A percentile compares a stretch with the other conserved stretches of the same genome.
Conservation (phyloP, 441 rosid species). For the Gossypium aridum region DNA sequence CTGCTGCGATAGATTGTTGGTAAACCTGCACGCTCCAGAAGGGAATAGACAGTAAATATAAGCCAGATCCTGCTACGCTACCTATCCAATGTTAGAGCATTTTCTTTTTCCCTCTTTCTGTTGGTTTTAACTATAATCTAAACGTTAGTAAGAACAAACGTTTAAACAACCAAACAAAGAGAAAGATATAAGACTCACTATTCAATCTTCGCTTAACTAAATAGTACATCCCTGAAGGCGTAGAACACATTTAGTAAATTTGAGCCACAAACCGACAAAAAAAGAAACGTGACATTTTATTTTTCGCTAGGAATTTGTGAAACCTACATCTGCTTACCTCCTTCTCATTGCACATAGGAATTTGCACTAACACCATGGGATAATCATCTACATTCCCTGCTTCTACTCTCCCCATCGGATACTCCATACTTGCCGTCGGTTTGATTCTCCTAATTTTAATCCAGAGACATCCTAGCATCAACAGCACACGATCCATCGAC, state of each 20-base stretch:
- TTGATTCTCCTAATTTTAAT: conserved; percentile 57
- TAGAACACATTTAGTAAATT: not conserved
- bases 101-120: not conserved
- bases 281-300: not conserved
- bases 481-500: conserved; percentile 64
- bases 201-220: not conserved
- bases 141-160: not conserved
- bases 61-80: not conserved
- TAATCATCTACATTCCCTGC: conserved; percentile 43
- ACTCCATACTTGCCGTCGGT: conserved; percentile 49
- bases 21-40: conserved; percentile 47
- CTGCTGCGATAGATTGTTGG: conserved; percentile 81
- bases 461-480: conserved; percentile 77
- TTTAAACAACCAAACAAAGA: not conserved
- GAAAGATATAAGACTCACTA: not conserved
- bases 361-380: conserved; percentile 91
- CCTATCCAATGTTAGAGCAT: not conserved
- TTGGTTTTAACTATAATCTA: not conserved
- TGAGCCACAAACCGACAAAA: not conserved
- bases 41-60: no score
- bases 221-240: not conserved
- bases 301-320: conserved; percentile 12
- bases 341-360: conserved; percentile 94
- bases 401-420: conserved; percentile 20
- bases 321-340: conserved; percentile 84